These are phyloP conservation scores for Paxillus ammoniavirescens DNA, from an alignment of 768 basidiomycete species.

Conservation along the genomic window DNA sequence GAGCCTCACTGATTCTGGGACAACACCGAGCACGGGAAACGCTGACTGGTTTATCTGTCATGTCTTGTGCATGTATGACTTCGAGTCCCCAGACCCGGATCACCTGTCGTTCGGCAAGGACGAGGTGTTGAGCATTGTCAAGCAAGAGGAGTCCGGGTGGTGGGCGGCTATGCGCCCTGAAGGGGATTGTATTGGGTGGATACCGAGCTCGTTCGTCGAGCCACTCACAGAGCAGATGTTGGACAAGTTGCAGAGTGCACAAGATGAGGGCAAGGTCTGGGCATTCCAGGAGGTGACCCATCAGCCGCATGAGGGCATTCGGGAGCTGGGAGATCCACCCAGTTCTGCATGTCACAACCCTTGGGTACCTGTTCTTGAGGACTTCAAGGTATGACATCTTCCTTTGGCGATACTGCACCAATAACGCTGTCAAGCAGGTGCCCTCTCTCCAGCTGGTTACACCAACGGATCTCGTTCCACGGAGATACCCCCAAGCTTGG, in stretches of 20 bases:
- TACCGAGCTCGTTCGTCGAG: constrained; percentile 69
- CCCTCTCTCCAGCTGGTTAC: constrained; percentile 15
- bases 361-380: constrained; percentile 20
- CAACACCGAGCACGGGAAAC: constrained; percentile 31
- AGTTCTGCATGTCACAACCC: constrained; percentile 17
- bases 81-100: constrained; percentile 56
- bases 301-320: constrained; percentile 24
- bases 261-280: constrained; percentile 22
- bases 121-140: constrained; percentile 67
- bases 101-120: constrained; percentile 63
- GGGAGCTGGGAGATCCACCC: neutral
- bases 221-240: constrained; percentile 32
- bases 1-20: constrained; percentile 11
- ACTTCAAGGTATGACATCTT: constrained; percentile 12
- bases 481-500: constrained; percentile 5
- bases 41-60: constrained; percentile 32
- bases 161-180: constrained; percentile 70
- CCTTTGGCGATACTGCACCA: neutral
- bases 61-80: constrained; percentile 68
- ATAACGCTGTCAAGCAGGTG: constrained; percentile 14
- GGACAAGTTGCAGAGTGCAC: neutral
- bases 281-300: constrained; percentile 50
- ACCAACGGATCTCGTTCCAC: constrained; percentile 17
- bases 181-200: constrained; percentile 64
- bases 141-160: constrained; percentile 73